These are phyloP conservation scores for Royoungia palumana DNA, from an alignment of 768 basidiomycete species.

Conservation along the genomic window DNA sequence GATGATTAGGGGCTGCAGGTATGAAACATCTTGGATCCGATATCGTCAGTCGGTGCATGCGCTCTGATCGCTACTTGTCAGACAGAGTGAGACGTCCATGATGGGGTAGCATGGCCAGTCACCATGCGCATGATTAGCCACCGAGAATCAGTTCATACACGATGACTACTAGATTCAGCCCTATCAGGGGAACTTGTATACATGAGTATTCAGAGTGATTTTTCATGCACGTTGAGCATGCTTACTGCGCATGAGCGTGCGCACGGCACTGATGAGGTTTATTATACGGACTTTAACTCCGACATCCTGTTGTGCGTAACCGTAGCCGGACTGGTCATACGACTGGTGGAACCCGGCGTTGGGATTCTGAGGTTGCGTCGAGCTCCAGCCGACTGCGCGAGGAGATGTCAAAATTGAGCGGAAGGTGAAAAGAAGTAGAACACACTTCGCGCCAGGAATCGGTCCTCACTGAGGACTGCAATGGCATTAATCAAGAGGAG, in stretches of 20 bases:
- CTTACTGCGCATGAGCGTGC: constrained; percentile 97
- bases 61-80: constrained; percentile 9
- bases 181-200: constrained; percentile 83
- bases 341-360: constrained; percentile 60
- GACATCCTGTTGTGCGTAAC: constrained; percentile 52
- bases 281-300: constrained; percentile 83
- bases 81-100: constrained; percentile 16
- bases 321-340: constrained; percentile 65
- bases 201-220: constrained; percentile 17
- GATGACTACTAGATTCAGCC: constrained; percentile 82
- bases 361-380: constrained; percentile 55
- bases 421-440: constrained; percentile 16
- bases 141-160: constrained; percentile 79
- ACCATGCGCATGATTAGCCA: constrained; percentile 31
- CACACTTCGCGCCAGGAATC: constrained; percentile 90
- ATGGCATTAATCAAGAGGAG: constrained; percentile 92
- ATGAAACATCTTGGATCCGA: constrained; percentile 2
- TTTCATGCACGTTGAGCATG: constrained; percentile 25
- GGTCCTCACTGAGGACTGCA: constrained; percentile 93
- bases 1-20: constrained; percentile 20
- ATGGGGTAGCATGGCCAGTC: constrained; percentile 9
- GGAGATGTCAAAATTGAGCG: constrained; percentile 15
- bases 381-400: constrained; percentile 82
- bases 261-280: constrained; percentile 90
- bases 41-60: constrained; percentile 6